Base-by-base conservation (phyloP, 768 basidiomycete species). In the Megacollybia marginata region DNA sequence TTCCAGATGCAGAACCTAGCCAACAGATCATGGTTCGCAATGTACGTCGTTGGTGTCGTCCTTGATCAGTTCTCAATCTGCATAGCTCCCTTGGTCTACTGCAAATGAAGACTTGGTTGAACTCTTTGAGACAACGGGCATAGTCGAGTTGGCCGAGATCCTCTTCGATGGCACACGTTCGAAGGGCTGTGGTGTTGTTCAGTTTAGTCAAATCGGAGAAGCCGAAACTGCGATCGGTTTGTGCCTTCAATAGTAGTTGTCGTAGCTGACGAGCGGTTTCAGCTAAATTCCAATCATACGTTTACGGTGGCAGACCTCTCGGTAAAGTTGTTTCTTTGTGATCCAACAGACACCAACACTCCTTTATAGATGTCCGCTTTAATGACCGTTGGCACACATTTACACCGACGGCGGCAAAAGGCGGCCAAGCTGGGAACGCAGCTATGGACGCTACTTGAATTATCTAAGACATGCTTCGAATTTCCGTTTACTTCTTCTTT, bases 1-100 rank as follows among this genome's bases (percentile, higher is more conserved):
- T 71, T 54, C 62, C 68, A 12, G 83, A 82, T 46, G 75, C 88
- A 2, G 89, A 93, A 58, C 93, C 93, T 4, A 93, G 87, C 63
- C 89, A 92, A 64, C 95, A 99, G 71, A 97, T 99, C 62, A 89
- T 95, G 82, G 94, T 98, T 58, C 85, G 92, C 68, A 99, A 99
- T 65, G 95, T 96, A 65, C 66, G 95, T 84, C 11, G n/a, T 11
- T 43, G 45, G 23, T 33, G 20, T 11, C 18, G 11, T 19, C 34
- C 33, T 31, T 52, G n/a, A 15, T 50, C 20, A 35, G 23, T 52
- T 52, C 19, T 18, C 13, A 49, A 35, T 11, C 33, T 19, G 44
- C 4, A 9, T 55, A 98, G 95, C 69, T 99, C 15, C 95, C 95
- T 1, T 99, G 94, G 94, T 97, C 95, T 9, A 99, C 95, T 42